A percentile compares a stretch with the other conserved stretches of the same genome.
phyloP scores from a whole-genome alignment of 2,329 filamentous ascomycete genomes.

The Colletotrichum nymphaeae region DNA sequence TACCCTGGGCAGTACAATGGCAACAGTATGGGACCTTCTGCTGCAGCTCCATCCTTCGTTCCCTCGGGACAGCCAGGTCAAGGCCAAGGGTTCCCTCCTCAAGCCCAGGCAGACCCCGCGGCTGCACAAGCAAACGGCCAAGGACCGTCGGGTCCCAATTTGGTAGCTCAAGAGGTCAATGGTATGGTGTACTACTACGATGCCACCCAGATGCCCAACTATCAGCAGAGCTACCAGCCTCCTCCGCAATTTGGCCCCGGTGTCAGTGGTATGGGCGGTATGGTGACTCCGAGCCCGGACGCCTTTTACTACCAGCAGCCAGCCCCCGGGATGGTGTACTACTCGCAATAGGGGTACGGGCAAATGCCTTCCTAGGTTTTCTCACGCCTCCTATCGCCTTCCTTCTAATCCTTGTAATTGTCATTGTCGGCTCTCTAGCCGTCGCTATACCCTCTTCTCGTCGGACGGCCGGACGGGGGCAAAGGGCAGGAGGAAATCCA shows the following conservation, averaged over 20 bases:
- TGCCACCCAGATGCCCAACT: slow-evolving; percentile 71
- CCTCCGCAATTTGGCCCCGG: slow-evolving; percentile 47
- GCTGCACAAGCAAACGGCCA: slow-evolving; percentile 52
- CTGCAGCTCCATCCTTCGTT: slow-evolving; percentile 66
- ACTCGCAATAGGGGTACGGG: slow-evolving; percentile 62
- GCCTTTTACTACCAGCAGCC: slow-evolving; percentile 77
- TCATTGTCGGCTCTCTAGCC: slow-evolving; percentile 34
- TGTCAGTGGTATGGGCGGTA: slow-evolving; percentile 79
- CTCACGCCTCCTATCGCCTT: slow-evolving; percentile 34
- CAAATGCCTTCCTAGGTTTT: slow-evolving; percentile 14
- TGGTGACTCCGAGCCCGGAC: slow-evolving; percentile 78
- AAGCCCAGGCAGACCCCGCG: slow-evolving; percentile 51
- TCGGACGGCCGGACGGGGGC: slow-evolving; percentile 31
- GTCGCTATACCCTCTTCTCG: slow-evolving; percentile 29
- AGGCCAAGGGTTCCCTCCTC: slow-evolving; percentile 54
- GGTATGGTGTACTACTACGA: slow-evolving; percentile 98
- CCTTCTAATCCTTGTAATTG: slow-evolving; percentile 47
- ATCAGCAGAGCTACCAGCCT: slow-evolving; percentile 61
- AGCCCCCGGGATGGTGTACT: slow-evolving; percentile 69
- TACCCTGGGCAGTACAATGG: slow-evolving; percentile 42
- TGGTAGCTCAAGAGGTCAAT: slow-evolving; percentile 87
- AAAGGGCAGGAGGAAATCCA: slow-evolving; percentile 32
- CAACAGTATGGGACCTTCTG: slow-evolving; percentile 42
- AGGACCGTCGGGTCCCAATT: slow-evolving; percentile 60
- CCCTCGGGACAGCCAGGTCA: slow-evolving; percentile 62